Evolutionary conservation across 768 basidiomycete genomes (phyloP).

Genomic region (Gloeophyllum trabeum): DNA sequence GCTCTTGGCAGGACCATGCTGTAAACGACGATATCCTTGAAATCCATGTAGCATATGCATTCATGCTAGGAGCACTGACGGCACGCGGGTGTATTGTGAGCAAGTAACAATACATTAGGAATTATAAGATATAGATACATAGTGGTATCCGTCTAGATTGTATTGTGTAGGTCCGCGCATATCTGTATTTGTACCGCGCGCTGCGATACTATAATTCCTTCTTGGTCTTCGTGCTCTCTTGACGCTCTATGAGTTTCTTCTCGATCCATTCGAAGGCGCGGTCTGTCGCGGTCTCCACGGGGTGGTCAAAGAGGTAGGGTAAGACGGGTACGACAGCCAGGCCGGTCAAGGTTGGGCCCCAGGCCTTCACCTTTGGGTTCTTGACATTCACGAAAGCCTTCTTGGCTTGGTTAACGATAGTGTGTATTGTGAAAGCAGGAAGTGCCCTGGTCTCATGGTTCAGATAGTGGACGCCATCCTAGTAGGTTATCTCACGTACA

Average conservation of each 20-base stretch:
- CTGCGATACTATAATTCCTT: conserved; percentile 25
- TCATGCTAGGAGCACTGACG: too few relatives aligned
- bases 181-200: too few relatives aligned
- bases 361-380: conserved; percentile 47
- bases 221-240: conserved; percentile 15
- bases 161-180: too few relatives aligned
- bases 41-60: too few relatives aligned
- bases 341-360: conserved; percentile 72
- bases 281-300: conserved; percentile 65
- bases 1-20: conserved; percentile 31
- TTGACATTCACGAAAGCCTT: conserved; percentile 50
- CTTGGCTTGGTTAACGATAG: conserved; percentile 63
- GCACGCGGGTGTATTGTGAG: too few relatives aligned
- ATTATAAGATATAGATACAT: too few relatives aligned
- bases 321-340: conserved; percentile 63
- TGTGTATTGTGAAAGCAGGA: conserved; percentile 80
- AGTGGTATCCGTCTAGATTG: too few relatives aligned
- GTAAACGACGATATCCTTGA: too few relatives aligned
- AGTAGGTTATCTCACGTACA: conserved; percentile 32
- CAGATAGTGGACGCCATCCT: background rate
- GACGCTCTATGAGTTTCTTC: conserved; percentile 34
- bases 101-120: too few relatives aligned
- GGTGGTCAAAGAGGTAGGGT: conserved; percentile 72
- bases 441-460: conserved; percentile 43
- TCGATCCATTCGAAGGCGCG: conserved; percentile 61